phyloP scores from a whole-genome alignment of 2,329 filamentous ascomycete genomes.

The Penicillium italicum region DNA sequence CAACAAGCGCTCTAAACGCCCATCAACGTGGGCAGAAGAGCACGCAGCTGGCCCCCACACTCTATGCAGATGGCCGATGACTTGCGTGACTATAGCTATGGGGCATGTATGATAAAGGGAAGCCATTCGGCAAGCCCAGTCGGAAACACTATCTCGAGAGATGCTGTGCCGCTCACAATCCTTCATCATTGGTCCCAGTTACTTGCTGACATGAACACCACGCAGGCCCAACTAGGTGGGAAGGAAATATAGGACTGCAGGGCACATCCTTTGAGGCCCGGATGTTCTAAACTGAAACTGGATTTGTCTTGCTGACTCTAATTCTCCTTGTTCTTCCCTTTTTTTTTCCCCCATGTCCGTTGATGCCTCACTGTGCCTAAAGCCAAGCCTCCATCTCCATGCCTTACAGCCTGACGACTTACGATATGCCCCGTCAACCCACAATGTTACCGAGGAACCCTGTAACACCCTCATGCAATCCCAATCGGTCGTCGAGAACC shows the following conservation, averaged over 20 bases:
- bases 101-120: conserved; percentile 11
- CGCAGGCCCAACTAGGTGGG: conserved; percentile 7
- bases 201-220: conserved; percentile 16
- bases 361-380: conserved; percentile 10
- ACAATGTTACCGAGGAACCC: conserved; percentile 18
- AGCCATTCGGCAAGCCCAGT: conserved; percentile 11
- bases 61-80: conserved; percentile 20
- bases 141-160: conserved; percentile 12
- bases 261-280: conserved; percentile 13
- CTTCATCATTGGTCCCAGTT: conserved; percentile 20
- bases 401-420: conserved; percentile 24
- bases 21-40: conserved; percentile 12
- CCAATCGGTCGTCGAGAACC: background rate
- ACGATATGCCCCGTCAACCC: conserved; percentile 21
- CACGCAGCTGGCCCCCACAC: conserved; percentile 8
- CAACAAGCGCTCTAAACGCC: conserved; percentile 37
- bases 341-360: background rate
- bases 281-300: background rate
- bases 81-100: conserved; percentile 14
- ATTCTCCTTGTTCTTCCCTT: background rate
- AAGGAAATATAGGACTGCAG: conserved; percentile 3
- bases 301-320: background rate
- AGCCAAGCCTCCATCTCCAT: conserved; percentile 16
- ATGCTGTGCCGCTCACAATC: conserved; percentile 1
- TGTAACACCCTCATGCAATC: conserved; percentile 20